Base-by-base conservation (phyloP, 805 yeast species). In the Starmerella ratchasimensis region DNA sequence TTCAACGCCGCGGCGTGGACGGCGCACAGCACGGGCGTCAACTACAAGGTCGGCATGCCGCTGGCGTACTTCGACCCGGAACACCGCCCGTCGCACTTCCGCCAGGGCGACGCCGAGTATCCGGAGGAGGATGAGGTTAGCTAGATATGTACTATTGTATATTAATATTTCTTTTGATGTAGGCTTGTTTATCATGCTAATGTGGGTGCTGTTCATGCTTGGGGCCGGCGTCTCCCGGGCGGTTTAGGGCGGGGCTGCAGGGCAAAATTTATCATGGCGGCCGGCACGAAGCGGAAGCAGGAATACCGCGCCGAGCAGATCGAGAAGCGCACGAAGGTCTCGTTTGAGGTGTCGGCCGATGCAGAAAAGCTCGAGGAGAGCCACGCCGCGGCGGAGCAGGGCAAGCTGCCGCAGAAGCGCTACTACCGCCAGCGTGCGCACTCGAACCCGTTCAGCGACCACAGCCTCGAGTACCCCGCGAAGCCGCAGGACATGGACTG, bases 351-450 rank as follows among this genome's bases (percentile, higher is more conserved):
- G 4, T 46, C 56, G 16, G 46, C 42, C 14, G 44, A 48, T 10
- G 42, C 35, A 10, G 29, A 18, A 16, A 27, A 15, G 16, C 19
- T 11, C 14, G 42, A 18, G 5, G 33, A 30, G 7, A 7, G 6
- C n/a, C 8, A 9, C n/a, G n/a, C 23, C 19, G 44, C 33, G 9
- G 49, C 36, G 8, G 51, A 54, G 21, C 52, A 53, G 6, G 57
- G 62, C 19, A 74, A 76, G 41, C 63, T 84, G 35, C 96, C 95
- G 35, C 71, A 57, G 50, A 63, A 90, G 57, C 70, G 90, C 50
- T 90, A 70, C 55, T 90, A 90, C 58, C 72, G 98, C 57, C 98
- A 90, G 61, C 66, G 98, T 60, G 98, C 98, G 1, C 98, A 90
- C 56, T 84, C 96, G 2, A 90, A 90, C 55, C 97, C 97, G 17